Conservation (phyloP, 148 eudicot species). For the Diospyros lotus region DNA sequence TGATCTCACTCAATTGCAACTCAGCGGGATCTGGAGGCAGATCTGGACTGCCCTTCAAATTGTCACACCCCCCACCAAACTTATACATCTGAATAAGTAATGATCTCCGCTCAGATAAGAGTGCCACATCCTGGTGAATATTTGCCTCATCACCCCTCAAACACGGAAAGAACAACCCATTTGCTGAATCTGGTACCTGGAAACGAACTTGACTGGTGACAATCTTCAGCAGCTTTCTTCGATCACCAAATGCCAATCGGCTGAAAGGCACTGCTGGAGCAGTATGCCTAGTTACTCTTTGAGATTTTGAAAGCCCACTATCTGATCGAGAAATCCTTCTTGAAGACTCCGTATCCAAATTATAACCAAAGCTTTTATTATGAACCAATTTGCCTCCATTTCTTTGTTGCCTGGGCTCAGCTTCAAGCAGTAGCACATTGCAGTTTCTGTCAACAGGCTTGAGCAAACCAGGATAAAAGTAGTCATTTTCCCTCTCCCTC, state of each 20-base stretch:
- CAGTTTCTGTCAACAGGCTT: slow-evolving; percentile 63
- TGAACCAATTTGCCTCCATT: slow-evolving; percentile 31
- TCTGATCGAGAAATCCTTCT: slow-evolving; percentile 38
- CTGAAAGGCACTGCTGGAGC: slow-evolving; percentile 45
- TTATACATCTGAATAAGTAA: slow-evolving; percentile 47
- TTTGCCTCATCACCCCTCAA: slow-evolving; percentile 39
- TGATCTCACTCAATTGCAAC: slow-evolving; percentile 52
- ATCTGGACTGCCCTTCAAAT: slow-evolving; percentile 32
- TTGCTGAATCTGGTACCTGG: slow-evolving; percentile 34
- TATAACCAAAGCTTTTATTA: slow-evolving; percentile 32
- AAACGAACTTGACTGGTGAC: slow-evolving; percentile 62
- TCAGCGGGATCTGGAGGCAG: slow-evolving; percentile 34
- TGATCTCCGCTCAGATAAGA: slow-evolving; percentile 44
- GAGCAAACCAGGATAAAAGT: slow-evolving; percentile 62
- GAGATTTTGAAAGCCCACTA: slow-evolving; percentile 48
- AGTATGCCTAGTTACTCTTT: slow-evolving; percentile 39
- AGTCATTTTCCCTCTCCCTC: slow-evolving; percentile 58
- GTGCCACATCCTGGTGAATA: slow-evolving; percentile 24
- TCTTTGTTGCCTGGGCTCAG: slow-evolving; percentile 51
- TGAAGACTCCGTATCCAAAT: slow-evolving; percentile 36
- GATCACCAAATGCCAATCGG: slow-evolving; percentile 71
- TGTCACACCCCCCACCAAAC: slow-evolving; percentile 31
- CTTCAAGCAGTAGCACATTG: slow-evolving; percentile 81
- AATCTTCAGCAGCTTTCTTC: slow-evolving; percentile 66
- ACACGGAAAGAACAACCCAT: slow-evolving; percentile 52